Conservation (phyloP, 441 rosid species). For the Arabidopsis lyrata region DNA sequence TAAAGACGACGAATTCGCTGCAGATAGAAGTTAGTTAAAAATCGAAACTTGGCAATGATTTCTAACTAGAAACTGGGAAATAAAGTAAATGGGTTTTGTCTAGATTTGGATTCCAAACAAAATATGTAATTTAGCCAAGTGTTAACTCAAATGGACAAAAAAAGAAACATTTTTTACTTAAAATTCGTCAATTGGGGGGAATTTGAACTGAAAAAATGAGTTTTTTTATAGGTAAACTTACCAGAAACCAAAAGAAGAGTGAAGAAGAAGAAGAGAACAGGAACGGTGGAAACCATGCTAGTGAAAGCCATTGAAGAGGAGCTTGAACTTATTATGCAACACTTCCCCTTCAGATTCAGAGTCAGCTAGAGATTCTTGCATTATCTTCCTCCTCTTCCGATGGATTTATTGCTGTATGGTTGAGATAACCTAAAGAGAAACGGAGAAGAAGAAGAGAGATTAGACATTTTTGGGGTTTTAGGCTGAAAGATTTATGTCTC, state of each 20-base stretch:
- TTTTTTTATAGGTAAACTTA: not conserved
- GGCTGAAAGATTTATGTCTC: constrained; percentile 41
- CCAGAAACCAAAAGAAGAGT: constrained; percentile 48
- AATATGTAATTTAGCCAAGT: constrained; percentile 1
- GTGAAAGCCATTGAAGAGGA: constrained; percentile 70
- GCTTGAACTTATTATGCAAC: constrained; percentile 47
- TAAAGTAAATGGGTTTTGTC: not conserved
- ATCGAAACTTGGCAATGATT: constrained; percentile 22
- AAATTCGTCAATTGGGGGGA: not conserved
- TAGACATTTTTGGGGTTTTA: constrained; percentile 41
- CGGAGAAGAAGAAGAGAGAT: constrained; percentile 32
- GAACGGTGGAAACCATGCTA: constrained; percentile 49
- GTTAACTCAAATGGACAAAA: not conserved
- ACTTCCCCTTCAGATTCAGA: constrained; percentile 60
- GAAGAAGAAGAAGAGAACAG: constrained; percentile 40
- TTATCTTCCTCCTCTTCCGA: constrained; percentile 53
- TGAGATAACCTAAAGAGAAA: constrained; percentile 4
- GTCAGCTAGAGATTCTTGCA: constrained; percentile 69
- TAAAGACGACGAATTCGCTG: constrained; percentile 51
- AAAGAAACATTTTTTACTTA: not conserved
- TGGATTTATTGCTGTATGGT: not conserved
- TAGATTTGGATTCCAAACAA: constrained; percentile 7
- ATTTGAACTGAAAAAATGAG: not conserved
- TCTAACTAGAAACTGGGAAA: not conserved
- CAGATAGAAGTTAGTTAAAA: constrained; percentile 40